Base-by-base conservation (phyloP, 2,329 filamentous ascomycete genomes). In the Ophiocordyceps polyrhachis-furcata region DNA sequence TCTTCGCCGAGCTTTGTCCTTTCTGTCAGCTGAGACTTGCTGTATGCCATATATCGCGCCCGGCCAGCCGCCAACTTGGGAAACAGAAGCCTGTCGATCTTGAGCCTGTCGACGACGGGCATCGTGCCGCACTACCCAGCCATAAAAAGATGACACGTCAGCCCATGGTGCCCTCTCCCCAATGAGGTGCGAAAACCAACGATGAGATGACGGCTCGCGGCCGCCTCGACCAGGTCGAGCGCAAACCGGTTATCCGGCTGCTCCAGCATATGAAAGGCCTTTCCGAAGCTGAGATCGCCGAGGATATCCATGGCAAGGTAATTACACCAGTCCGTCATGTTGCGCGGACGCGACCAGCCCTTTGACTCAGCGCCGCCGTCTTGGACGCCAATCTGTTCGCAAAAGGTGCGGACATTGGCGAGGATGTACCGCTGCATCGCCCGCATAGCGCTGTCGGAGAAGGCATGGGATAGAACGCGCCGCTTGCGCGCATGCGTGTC, bases 41-140 rank as follows among this genome's bases (percentile, higher is more conserved):
- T 81, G 62, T 83, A 83, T 44, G 71, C 69, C 71, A 84, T 81
- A 56, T 84, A 85, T 48, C 73, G 70, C 56, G 74, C 79, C 3
- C 81, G 73, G 40, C 78, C 77, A 21, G 70, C 71, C 12, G 80
- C 77, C 48, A 85, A 74, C 46, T 70, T 72, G 47, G 68, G 76
- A 60, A 85, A 83, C 44, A 85, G 66, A 47, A 82, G 57, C 56
- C 75, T 76, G 58, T 83, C 80, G 29, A 85, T 65, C 48, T 73
- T 71, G 53, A 81, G 72, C 49, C 70, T 73, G 56, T 81, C 71
- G 43, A 84, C 66, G 13, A 80, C 67, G 49, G 80, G 79, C 73
- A 83, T 82, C 9, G 80, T 79, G 40, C 80, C 81, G 56, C 79
- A 83, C 75, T 81, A 44, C 57, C 57, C 41, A 53, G 45, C 5